Percentiles rank a stretch among this genome's conserved stretches.
phyloP scores from a whole-genome alignment of 2,329 filamentous ascomycete species.

The Colletotrichum phormii region DNA sequence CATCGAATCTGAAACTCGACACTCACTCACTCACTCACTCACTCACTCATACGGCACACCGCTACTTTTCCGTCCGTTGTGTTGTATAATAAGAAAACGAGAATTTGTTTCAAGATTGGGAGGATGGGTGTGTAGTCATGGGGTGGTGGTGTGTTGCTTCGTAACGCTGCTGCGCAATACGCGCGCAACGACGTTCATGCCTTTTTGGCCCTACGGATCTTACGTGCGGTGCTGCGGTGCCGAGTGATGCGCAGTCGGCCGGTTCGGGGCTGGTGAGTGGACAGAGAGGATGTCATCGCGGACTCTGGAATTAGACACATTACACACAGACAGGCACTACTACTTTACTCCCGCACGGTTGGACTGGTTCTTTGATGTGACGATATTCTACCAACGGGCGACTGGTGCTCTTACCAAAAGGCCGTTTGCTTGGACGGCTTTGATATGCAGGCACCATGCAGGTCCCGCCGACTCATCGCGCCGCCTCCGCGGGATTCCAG shows the following conservation, averaged over 20 bases:
- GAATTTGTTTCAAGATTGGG: background rate
- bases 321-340: background rate
- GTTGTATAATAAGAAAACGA: background rate
- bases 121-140: background rate
- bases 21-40: background rate
- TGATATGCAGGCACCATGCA: background rate
- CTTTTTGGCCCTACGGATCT: background rate
- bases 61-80: background rate
- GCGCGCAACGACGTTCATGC: background rate
- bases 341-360: background rate
- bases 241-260: background rate
- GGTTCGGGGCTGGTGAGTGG: background rate
- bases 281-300: background rate
- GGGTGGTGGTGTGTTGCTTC: background rate
- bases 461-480: background rate
- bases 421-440: background rate
- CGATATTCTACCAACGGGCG: background rate
- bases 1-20: constrained; percentile 5
- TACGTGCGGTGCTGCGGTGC: background rate
- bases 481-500: background rate
- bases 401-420: background rate
- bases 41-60: background rate
- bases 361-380: background rate
- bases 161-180: background rate
- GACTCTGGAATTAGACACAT: background rate